Evolutionary conservation across 164 flowering plant species (phyloP), one percentile per base, ranked within the genome.

Genomic region (Litsea cubeba): DNA sequence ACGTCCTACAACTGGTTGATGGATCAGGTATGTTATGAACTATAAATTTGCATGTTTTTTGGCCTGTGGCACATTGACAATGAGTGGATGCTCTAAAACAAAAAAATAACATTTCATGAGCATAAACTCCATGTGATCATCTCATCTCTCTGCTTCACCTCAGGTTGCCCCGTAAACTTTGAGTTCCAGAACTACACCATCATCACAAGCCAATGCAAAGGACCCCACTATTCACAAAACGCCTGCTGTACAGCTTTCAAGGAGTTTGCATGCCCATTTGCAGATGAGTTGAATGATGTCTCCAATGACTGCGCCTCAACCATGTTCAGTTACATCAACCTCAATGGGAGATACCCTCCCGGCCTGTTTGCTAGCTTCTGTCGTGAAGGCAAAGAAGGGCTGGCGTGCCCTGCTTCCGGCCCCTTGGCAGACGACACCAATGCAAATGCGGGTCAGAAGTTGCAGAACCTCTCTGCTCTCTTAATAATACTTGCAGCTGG

Each of bases 121-220:
- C 32, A 30, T 30, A 30, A 30, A 30, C 32, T 30, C 32, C n/a
- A n/a, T 30, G 32, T 50, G 6, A 50, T 50, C 57, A 50, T 15
- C 57, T 50, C 17, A 50, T 67, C 12, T 67, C 50, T 67, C 22
- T 14, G n/a, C 20, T n/a, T 17, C 20, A 28, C 12, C 26, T 26
- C 70, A 67, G 50, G 8, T 32, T 87, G 89, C 79, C 73, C 82
- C 0, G 69, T 82, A 62, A 74, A 80, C 72, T 78, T 87, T 51
- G 87, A 87, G 81, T 76, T 51, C 75, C 17, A 62, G 79, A 87
- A 87, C 79, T 87, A 87, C 81, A 83, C 89, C 35, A 74, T 84
- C 76, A 77, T 87, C 58, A 87, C 89, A 60, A 85, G 88, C 82
- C 76, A 82, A 51, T 87, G 89, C 83, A 87, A 84, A 76, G 89